Percentiles rank a stretch among this genome's conserved stretches.
Conservation (phyloP, 1,284 basidiomycete species). For the Malassezia sp. region DNA sequence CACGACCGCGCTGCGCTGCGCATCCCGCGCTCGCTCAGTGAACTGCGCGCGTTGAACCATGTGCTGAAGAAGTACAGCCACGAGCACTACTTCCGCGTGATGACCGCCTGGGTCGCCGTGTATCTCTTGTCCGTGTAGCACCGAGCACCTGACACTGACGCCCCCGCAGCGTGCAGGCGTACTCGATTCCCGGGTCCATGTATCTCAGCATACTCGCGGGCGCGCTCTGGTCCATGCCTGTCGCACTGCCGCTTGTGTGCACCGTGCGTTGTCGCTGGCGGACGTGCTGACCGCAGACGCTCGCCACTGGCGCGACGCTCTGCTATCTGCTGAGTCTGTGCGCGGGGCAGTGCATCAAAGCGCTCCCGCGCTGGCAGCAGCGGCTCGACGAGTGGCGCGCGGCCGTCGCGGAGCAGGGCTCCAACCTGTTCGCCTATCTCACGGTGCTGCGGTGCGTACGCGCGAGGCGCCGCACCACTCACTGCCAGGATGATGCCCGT, state of each 20-base stretch:
- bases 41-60: slow-evolving; percentile 44
- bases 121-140: slow-evolving; percentile 68
- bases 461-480: neutral
- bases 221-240: slow-evolving; percentile 84
- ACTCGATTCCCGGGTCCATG: slow-evolving; percentile 93
- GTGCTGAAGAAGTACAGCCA: slow-evolving; percentile 48
- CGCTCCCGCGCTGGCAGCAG: slow-evolving; percentile 61
- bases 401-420: slow-evolving; percentile 60
- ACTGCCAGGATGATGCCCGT: slow-evolving; percentile 74
- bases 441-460: slow-evolving; percentile 55
- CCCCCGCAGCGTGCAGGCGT: slow-evolving; percentile 60
- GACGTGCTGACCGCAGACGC: too few relatives aligned
- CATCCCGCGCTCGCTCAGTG: slow-evolving; percentile 47
- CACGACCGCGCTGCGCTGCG: slow-evolving; percentile 33
- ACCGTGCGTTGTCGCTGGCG: too few relatives aligned
- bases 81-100: slow-evolving; percentile 43
- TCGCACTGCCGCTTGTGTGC: slow-evolving; percentile 80
- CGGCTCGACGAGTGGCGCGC: slow-evolving; percentile 68
- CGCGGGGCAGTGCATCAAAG: slow-evolving; percentile 53
- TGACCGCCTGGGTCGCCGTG: slow-evolving; percentile 50
- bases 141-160: too few relatives aligned
- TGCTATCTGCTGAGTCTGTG: slow-evolving; percentile 85
- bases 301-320: slow-evolving; percentile 76
- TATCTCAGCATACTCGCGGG: slow-evolving; percentile 93
- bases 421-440: slow-evolving; percentile 74